Percentiles rank a stretch among this genome's conserved stretches.
These are phyloP conservation scores for Mycena amicta DNA, from an alignment of 768 basidiomycete genomes.

Conservation along the genomic window DNA sequence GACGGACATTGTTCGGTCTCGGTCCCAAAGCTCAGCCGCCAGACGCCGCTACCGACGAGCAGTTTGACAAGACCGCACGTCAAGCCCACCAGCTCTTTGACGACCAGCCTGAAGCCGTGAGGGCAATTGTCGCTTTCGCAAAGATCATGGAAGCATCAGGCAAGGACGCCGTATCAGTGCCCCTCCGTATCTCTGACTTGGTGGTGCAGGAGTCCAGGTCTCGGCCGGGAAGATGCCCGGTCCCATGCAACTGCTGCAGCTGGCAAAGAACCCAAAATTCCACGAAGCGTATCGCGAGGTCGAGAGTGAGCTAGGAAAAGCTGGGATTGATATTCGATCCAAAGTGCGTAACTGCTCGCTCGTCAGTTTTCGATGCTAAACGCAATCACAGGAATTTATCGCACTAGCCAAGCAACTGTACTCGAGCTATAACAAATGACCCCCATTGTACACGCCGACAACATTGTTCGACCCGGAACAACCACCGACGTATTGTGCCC, in stretches of 20 bases:
- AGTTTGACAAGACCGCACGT: constrained; percentile 6
- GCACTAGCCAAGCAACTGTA: constrained; percentile 30
- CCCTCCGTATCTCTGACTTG: no score
- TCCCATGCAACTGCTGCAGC: constrained; percentile 52
- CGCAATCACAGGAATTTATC: constrained; percentile 58
- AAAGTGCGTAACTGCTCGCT: constrained; percentile 47
- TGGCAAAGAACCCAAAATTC: constrained; percentile 57
- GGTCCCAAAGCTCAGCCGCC: background rate
- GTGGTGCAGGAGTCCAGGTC: constrained; percentile 14
- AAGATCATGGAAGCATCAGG: constrained; percentile 18
- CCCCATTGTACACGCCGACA: background rate
- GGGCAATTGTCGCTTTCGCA: constrained; percentile 12
- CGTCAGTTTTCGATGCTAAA: background rate
- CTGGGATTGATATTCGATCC: constrained; percentile 60
- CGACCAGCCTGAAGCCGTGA: constrained; percentile 18
- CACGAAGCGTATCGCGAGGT: constrained; percentile 48
- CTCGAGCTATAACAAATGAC: background rate
- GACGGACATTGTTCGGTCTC: background rate
- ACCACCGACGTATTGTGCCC: background rate
- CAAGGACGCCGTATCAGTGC: no score
- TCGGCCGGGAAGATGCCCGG: constrained; percentile 20
- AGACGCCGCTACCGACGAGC: background rate
- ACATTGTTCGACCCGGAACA: background rate
- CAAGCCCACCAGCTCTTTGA: constrained; percentile 6
- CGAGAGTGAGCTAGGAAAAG: constrained; percentile 53